Percentiles rank a stretch among this genome's conserved stretches.
Conservation (phyloP, 306 rosid species). For the Calophaca sinica region DNA sequence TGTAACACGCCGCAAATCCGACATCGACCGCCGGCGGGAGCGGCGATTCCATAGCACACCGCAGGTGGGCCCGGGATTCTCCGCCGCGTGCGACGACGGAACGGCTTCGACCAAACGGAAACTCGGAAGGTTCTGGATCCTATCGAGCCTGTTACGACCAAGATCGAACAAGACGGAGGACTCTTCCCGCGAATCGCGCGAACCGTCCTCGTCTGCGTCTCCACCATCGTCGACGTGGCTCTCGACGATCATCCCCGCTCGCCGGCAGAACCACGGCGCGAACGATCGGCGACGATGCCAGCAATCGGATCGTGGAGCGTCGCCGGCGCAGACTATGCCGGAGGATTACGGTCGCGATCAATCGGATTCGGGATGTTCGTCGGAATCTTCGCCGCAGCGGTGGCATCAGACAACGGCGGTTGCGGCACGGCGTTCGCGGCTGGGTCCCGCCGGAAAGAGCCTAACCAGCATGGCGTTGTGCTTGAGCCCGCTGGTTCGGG, state of each 20-base stretch:
- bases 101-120: constrained; percentile 50
- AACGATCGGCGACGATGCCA: constrained; percentile 29
- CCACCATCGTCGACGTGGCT: constrained; percentile 68
- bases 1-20: constrained; percentile 42
- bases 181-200: constrained; percentile 43
- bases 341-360: constrained; percentile 32
- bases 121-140: constrained; percentile 56
- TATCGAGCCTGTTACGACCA: constrained; percentile 51
- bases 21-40: constrained; percentile 40
- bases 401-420: constrained; percentile 47
- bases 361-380: constrained; percentile 53
- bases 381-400: constrained; percentile 61
- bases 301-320: constrained; percentile 61
- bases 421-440: constrained; percentile 50
- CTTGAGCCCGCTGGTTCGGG: constrained; percentile 85
- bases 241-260: constrained; percentile 51
- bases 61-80: constrained; percentile 56
- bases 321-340: constrained; percentile 45
- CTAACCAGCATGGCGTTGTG: constrained; percentile 70
- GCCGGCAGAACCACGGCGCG: constrained; percentile 27
- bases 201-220: constrained; percentile 42
- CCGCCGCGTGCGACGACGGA: constrained; percentile 8
- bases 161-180: constrained; percentile 59
- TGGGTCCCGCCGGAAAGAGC: constrained; percentile 49
- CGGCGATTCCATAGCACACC: constrained; percentile 66